These are phyloP conservation scores for Auriculariales sp. DNA, from an alignment of 768 basidiomycete species.

Conservation along the genomic window DNA sequence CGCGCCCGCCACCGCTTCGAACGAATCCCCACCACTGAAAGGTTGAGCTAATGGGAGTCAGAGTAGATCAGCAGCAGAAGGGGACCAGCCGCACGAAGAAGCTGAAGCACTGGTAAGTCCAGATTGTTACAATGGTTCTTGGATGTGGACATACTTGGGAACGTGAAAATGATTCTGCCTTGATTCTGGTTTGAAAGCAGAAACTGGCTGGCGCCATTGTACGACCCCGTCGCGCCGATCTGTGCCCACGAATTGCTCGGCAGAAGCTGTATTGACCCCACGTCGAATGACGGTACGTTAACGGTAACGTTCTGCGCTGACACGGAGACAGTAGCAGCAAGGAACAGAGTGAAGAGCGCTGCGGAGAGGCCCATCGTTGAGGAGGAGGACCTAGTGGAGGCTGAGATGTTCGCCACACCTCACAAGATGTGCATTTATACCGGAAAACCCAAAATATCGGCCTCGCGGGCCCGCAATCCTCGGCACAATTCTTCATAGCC, in stretches of 20 bases:
- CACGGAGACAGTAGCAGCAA: too few relatives aligned
- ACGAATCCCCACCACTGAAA: conserved; percentile 2
- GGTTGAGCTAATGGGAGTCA: background rate
- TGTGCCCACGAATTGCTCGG: background rate
- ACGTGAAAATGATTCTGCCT: background rate
- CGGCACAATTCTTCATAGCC: too few relatives aligned
- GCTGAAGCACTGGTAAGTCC: background rate
- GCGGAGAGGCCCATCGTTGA: too few relatives aligned
- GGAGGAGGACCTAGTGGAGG: too few relatives aligned
- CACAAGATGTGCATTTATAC: too few relatives aligned
- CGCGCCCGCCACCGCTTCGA: conserved; percentile 2
- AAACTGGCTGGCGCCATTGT: background rate
- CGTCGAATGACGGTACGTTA: background rate
- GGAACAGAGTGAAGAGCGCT: too few relatives aligned
- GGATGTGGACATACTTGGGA: background rate
- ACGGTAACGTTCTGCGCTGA: background rate
- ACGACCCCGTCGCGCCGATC: background rate
- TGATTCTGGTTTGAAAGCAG: background rate
- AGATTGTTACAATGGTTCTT: background rate
- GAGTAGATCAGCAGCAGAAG: background rate
- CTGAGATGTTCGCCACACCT: too few relatives aligned
- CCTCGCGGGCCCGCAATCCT: too few relatives aligned
- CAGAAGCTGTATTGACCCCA: background rate
- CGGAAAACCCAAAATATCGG: too few relatives aligned
- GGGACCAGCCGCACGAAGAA: background rate